phyloP scores from a whole-genome alignment of 2,329 filamentous ascomycete species.

The Ophiocordyceps sinensis region DNA sequence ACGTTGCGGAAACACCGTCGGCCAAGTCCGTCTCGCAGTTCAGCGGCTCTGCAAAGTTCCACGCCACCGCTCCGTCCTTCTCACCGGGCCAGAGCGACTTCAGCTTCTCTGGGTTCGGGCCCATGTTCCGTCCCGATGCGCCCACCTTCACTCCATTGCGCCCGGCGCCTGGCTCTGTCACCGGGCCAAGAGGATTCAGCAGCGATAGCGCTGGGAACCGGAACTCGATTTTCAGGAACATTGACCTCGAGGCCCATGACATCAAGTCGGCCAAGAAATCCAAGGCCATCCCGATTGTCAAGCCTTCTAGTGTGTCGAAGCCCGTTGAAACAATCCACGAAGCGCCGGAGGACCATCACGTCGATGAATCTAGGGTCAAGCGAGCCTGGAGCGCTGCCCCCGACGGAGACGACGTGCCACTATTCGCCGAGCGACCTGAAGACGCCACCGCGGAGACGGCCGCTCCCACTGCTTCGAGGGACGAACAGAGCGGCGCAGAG shows the following conservation, averaged over 20 bases:
- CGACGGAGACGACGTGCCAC: constrained; percentile 58
- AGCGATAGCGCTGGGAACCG: constrained; percentile 26
- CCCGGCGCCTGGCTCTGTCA: constrained; percentile 30
- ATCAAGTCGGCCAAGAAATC: constrained; percentile 55
- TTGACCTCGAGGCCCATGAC: constrained; percentile 47
- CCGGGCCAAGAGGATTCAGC: constrained; percentile 28
- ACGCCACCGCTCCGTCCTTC: constrained; percentile 56
- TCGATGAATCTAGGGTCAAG: constrained; percentile 59
- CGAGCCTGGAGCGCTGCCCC: constrained; percentile 50
- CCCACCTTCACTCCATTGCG: constrained; percentile 57
- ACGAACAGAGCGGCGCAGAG: constrained; percentile 12
- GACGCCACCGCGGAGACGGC: constrained; percentile 1
- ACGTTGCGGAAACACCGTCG: constrained; percentile 5
- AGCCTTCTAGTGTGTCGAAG: constrained; percentile 38
- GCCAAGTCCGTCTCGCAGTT: constrained; percentile 17
- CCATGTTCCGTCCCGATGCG: constrained; percentile 62
- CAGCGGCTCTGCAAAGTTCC: constrained; percentile 39
- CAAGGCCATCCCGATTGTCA: constrained; percentile 72
- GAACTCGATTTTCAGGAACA: constrained; percentile 53
- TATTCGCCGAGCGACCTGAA: constrained; percentile 50
- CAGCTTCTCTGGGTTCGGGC: constrained; percentile 51
- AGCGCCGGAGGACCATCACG: constrained; percentile 40
- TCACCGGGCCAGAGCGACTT: constrained; percentile 52
- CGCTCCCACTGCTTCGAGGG: constrained; percentile 6
- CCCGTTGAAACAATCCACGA: constrained; percentile 12